Evolutionary conservation across 768 basidiomycete species (phyloP).

Genomic region (Astraeus odoratus): DNA sequence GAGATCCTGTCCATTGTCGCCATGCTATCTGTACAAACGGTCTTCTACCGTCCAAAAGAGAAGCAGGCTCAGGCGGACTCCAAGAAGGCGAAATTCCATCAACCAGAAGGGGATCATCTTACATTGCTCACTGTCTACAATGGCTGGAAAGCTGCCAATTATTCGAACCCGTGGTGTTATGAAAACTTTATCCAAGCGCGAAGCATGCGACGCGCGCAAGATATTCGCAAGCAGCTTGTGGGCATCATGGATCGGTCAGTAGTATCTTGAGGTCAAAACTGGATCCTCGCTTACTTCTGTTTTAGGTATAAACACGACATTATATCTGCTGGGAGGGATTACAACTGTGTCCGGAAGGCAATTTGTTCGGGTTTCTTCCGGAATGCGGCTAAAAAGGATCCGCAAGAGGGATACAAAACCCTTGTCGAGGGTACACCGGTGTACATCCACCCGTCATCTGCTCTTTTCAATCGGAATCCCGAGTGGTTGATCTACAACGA

Average conservation of each 20-base stretch:
- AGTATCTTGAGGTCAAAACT: neutral
- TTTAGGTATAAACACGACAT: conserved; percentile 94
- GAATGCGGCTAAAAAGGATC: conserved; percentile 97
- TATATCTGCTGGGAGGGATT: conserved; percentile 85
- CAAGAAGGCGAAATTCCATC: conserved; percentile 99
- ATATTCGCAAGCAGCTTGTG: conserved; percentile 93
- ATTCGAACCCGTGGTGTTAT: conserved; percentile 98
- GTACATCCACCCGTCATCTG: conserved; percentile 96
- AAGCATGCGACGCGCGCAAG: conserved; percentile 95
- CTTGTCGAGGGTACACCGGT: conserved; percentile 97
- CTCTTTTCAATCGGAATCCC: conserved; percentile 92
- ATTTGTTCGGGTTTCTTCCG: conserved; percentile 98
- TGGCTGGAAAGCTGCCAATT: conserved; percentile 94
- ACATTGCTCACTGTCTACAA: conserved; percentile 94
- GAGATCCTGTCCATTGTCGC: conserved; percentile 96
- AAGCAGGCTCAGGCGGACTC: conserved; percentile 99
- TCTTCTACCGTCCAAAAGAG: conserved; percentile 99
- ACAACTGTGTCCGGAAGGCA: conserved; percentile 86
- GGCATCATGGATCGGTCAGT: conserved; percentile 97
- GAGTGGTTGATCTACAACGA: conserved; percentile 98
- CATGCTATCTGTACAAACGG: conserved; percentile 93
- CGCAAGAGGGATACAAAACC: conserved; percentile 97
- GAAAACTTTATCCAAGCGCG: conserved; percentile 98
- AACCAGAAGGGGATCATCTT: conserved; percentile 95
- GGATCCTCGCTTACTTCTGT: conserved; percentile 4